Base-by-base conservation (phyloP, 257 asterid species). In the Solanum neorickii region DNA sequence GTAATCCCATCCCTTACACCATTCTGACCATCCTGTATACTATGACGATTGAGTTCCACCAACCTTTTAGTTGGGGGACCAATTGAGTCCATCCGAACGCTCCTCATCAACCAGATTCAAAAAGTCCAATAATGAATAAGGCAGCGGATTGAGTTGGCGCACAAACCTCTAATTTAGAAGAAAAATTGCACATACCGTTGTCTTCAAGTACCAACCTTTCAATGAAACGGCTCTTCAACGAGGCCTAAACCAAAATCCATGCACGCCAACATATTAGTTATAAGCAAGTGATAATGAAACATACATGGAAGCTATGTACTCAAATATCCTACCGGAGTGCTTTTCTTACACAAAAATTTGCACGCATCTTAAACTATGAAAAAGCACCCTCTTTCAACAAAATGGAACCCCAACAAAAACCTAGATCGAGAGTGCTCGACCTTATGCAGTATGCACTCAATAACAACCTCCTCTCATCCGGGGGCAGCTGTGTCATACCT, bases 91-190 rank as follows among this genome's bases (percentile, higher is more conserved):
- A 82, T 84, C 83, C 87, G 87, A 88, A 87, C 76, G 37, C 94
- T 62, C 90, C 90, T 92, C 94, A 92, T 92, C 92, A 92, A 92
- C 92, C 91, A 90, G 94, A 92, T 91, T 89, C 92, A 87, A 86
- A 91, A 83, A 85, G 91, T 60, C 90, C 90, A 86, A 86, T 70
- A 88, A 89, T 83, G 91, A 88, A 90, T 82, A 87, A 88, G 62
- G 90, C 87, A 86, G 86, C 86, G 49, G 91, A 92, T 86, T 84
- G 88, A 76, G 91, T 87, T 72, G 82, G 90, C 78, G 86, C 87
- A 83, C 85, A 88, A 89, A 91, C 89, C 75, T 89, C 90, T 46
- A 92, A 75, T 87, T 86, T 84, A 82, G 78, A 90, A 82, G 88
- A 86, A 20, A 83, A 85, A 86, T 78, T 89, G 91, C 92, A 90